A percentile compares a stretch with the other conserved stretches of the same genome.
Evolutionary conservation across 257 asterid genomes (phyloP).

Genomic region (Buddleja alternifolia): DNA sequence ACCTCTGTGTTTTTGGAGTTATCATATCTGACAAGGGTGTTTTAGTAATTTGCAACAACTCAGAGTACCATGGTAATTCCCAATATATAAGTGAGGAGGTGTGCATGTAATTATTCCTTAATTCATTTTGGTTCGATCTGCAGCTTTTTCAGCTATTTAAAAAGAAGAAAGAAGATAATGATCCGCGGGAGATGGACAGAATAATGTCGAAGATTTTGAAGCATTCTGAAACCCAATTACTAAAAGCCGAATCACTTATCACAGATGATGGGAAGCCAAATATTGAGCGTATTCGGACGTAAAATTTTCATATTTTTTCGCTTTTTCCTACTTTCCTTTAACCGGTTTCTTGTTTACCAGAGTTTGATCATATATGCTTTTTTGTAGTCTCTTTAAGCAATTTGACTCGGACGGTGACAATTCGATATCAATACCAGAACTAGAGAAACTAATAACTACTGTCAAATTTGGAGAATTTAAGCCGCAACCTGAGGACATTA

Average conservation of each 20-base stretch:
- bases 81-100: too few relatives aligned
- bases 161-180: too few relatives aligned
- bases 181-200: neutral
- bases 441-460: slow-evolving; percentile 22
- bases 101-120: too few relatives aligned
- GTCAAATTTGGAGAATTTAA: slow-evolving; percentile 25
- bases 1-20: too few relatives aligned
- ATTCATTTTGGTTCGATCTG: too few relatives aligned
- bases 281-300: neutral
- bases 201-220: neutral
- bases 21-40: too few relatives aligned
- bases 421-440: slow-evolving; percentile 18
- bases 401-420: slow-evolving; percentile 17
- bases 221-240: neutral
- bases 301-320: too few relatives aligned
- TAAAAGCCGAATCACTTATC: neutral
- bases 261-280: too few relatives aligned
- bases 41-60: too few relatives aligned
- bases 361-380: neutral
- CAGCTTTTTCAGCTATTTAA: too few relatives aligned
- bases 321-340: neutral
- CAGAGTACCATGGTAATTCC: too few relatives aligned
- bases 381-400: slow-evolving; percentile 28
- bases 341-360: too few relatives aligned
- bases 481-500: neutral